phyloP scores from a whole-genome alignment of 2,329 filamentous ascomycete species.

The Ceratocystis diversiconidia region DNA sequence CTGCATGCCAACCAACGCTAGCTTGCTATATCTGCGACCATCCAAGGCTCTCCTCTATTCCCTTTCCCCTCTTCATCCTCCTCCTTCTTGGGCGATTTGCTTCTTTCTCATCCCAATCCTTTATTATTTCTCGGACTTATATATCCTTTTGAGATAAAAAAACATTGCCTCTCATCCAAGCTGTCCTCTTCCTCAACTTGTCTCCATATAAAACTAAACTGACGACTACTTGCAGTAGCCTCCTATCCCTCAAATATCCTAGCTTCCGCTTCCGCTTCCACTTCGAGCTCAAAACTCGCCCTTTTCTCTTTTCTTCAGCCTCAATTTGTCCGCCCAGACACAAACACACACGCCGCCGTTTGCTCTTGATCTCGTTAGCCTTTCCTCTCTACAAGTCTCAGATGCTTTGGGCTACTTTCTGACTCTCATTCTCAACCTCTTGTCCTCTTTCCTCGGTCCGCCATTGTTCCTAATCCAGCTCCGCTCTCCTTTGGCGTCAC shows the following conservation, averaged over 20 bases:
- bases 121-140: not conserved
- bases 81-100: slow-evolving; percentile 1
- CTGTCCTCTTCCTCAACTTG: not conserved
- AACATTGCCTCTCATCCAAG: not conserved
- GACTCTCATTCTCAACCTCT: slow-evolving; percentile 6
- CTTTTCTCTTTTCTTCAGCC: not conserved
- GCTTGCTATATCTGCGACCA: not conserved
- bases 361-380: not conserved
- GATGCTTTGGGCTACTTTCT: slow-evolving; percentile 7
- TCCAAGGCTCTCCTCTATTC: not conserved
- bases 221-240: not conserved
- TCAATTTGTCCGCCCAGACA: not conserved
- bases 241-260: not conserved
- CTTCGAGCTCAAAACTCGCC: not conserved
- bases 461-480: not conserved
- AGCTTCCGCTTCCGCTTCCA: slow-evolving; percentile 1
- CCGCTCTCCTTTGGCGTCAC: not conserved
- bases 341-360: not conserved
- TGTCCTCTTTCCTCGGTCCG: not conserved
- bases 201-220: slow-evolving; percentile 7
- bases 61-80: not conserved
- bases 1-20: not conserved
- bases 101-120: slow-evolving; percentile 2
- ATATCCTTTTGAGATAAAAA: not conserved
- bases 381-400: slow-evolving; percentile 3